Conservation (phyloP, 306 rosid species). For the Begonia loranthoides region DNA sequence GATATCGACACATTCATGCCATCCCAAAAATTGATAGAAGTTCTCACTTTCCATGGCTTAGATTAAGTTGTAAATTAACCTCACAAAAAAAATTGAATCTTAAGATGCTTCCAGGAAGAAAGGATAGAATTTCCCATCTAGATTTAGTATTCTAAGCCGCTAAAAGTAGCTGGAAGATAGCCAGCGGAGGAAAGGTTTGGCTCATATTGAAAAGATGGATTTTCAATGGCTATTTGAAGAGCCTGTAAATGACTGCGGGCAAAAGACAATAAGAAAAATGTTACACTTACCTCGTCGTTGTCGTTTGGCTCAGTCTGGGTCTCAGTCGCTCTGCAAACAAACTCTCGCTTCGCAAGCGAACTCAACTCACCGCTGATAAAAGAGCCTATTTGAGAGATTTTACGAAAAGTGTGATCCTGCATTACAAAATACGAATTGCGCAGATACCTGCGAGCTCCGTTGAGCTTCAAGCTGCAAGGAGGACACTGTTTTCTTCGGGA, state of each 20-base stretch:
- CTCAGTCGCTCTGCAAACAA: conserved; percentile 50
- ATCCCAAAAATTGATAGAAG: not conserved
- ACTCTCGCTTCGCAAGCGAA: conserved; percentile 24
- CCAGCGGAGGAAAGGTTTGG: not conserved
- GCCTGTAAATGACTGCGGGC: not conserved
- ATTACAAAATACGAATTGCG: not conserved
- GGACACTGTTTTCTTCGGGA: conserved; percentile 18
- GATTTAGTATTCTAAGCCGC: not conserved
- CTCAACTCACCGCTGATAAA: conserved; percentile 10
- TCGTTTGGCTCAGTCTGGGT: conserved; percentile 37
- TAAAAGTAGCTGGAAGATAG: not conserved
- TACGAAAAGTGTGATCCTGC: not conserved
- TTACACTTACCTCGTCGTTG: conserved; percentile 46
- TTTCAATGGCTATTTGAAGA: not conserved
- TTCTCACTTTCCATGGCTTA: too few relatives aligned
- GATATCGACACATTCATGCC: too few relatives aligned
- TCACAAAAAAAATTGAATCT: too few relatives aligned
- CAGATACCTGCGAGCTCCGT: conserved; percentile 28
- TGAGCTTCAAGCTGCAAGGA: conserved; percentile 19
- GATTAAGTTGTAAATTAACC: too few relatives aligned
- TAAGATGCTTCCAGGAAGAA: not conserved
- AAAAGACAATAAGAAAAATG: conserved; percentile 1
- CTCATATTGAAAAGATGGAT: too few relatives aligned
- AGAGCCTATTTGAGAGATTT: not conserved
- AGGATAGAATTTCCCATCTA: not conserved